Base-by-base conservation (phyloP, 495 filamentous ascomycete species). In the Xylaria telfairii region DNA sequence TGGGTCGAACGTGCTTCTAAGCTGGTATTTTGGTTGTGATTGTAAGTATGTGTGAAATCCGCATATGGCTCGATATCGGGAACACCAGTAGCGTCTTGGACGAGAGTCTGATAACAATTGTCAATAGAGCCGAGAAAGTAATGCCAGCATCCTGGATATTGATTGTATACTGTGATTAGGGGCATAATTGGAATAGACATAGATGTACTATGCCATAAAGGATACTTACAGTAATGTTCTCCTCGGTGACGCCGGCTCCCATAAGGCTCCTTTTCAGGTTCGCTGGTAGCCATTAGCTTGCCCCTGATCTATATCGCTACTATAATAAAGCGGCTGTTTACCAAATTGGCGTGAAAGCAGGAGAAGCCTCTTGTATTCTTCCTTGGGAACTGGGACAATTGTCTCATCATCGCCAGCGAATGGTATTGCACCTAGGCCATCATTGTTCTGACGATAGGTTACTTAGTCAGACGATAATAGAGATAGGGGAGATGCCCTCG, bases 261-360 rank as follows among this genome's bases (percentile, higher is more conserved):
- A 89, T 79, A 15, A 94, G 86, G 65, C 89, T 89, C 5, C 83
- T 84, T 65, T 83, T 87, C 42, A 94, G 82, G 65, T 88, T 89
- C 67, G 83, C 91, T 93, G 71, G 37, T 32, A 39, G 39, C 21
- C 53, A 65, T 76, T 47, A 69, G 67, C 59, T 47, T 24, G 32
- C 37, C 32, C 41, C 51, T n/a, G 53, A 47, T 32, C 4, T n/a
- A 26, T 30, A 34, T 34, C 6, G 7, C 6, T 41, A 15, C 41
- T 17, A 15, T 13, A 4, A 24, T n/a, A 13, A 21, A 34, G 30
- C 32, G 9, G 59, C 10, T 24, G 53, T 72, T 42, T 78, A 85
- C 82, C 77, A 67, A 83, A 82, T 75, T 81, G 70, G 28, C 67
- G 70, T 41, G 77, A 73, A 63, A 71, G 67, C 9, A 67, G 41